Evolutionary conservation across 495 filamentous ascomycete species (phyloP).

Genomic region (Arthonia radiata): DNA sequence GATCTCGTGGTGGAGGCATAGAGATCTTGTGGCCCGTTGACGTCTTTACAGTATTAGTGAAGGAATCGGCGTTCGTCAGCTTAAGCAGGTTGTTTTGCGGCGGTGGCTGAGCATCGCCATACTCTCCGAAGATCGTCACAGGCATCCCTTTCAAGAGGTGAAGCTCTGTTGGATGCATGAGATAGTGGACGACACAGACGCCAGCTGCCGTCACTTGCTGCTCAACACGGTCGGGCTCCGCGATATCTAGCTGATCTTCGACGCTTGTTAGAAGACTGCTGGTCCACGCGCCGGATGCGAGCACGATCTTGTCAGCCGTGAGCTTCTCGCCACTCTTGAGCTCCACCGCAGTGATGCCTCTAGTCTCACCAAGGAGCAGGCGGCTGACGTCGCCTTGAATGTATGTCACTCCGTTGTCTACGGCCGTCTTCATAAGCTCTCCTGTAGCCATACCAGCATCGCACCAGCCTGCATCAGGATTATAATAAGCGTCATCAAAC

Average conservation of each 20-base stretch:
- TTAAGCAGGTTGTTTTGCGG: constrained; percentile 13
- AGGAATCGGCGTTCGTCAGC: constrained; percentile 15
- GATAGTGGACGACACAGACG: constrained; percentile 16
- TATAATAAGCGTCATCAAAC: constrained; percentile 10
- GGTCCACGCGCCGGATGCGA: constrained; percentile 10
- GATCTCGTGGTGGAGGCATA: constrained; percentile 19
- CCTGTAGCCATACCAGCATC: constrained; percentile 15
- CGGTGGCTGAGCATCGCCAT: constrained; percentile 16
- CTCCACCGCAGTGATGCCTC: no score
- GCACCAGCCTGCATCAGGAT: constrained; percentile 17
- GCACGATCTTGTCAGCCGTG: constrained; percentile 7
- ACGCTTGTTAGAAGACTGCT: constrained; percentile 11
- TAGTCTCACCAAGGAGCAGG: constrained; percentile 7
- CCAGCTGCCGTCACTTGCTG: constrained; percentile 17
- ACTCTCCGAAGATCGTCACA: constrained; percentile 15
- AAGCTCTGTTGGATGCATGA: constrained; percentile 11
- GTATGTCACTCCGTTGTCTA: constrained; percentile 14
- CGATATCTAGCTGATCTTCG: constrained; percentile 14
- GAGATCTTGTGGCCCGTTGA: constrained; percentile 20
- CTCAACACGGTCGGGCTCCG: constrained; percentile 11
- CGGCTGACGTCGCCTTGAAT: constrained; percentile 11
- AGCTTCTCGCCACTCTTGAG: constrained; percentile 2
- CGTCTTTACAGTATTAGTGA: constrained; percentile 23
- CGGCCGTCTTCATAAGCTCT: constrained; percentile 12
- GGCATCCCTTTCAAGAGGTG: constrained; percentile 12